phyloP scores from a whole-genome alignment of 116 monocot genomes.

The Phalaenopsis hybrid region DNA sequence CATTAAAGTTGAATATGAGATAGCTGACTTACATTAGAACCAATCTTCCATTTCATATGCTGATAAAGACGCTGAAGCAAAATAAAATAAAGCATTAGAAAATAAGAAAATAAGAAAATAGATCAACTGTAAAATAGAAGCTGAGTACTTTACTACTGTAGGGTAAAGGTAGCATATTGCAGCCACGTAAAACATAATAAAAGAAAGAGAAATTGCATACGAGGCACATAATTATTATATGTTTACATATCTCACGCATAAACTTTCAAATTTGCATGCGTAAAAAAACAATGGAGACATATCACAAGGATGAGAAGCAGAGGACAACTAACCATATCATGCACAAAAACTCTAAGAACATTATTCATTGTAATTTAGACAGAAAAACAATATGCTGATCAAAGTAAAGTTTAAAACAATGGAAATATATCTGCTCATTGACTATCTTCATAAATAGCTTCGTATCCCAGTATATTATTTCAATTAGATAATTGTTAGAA shows the following conservation, averaged over 20 bases:
- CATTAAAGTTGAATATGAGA: constrained; percentile 4
- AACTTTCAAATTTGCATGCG: too few species aligned
- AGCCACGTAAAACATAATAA: neutral
- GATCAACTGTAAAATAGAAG: neutral
- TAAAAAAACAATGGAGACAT: neutral
- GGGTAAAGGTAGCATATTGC: neutral
- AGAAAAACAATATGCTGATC: too few species aligned
- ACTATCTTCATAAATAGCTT: too few species aligned
- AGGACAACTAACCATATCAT: neutral
- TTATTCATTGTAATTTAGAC: too few species aligned
- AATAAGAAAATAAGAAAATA: neutral
- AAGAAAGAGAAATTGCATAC: neutral
- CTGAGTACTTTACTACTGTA: neutral
- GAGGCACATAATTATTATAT: neutral
- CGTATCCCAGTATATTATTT: too few species aligned
- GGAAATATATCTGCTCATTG: too few species aligned
- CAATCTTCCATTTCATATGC: constrained; percentile 62
- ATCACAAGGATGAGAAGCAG: neutral
- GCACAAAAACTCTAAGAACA: neutral
- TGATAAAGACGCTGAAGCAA: constrained; percentile 69
- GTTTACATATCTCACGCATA: neutral
- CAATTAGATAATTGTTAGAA: too few species aligned
- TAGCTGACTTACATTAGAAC: constrained; percentile 53
- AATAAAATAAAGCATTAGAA: constrained; percentile 1
- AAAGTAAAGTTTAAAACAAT: too few species aligned